phyloP scores from a whole-genome alignment of 805 yeast species.

The Sugiyamaella marilandica region DNA sequence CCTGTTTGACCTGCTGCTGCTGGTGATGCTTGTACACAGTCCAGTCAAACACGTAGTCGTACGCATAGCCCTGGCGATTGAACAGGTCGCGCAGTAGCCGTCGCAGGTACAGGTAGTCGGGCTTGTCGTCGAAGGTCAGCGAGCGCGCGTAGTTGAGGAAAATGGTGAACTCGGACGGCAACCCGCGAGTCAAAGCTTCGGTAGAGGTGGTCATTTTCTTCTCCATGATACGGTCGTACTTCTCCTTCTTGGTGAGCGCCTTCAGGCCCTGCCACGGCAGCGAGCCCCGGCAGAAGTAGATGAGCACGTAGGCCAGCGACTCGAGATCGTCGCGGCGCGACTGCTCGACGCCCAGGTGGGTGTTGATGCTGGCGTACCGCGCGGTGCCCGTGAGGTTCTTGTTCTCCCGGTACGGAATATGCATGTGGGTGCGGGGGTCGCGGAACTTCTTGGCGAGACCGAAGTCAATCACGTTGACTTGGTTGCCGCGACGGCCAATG shows the following conservation, averaged over 20 bases:
- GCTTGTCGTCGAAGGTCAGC: slow-evolving; percentile 91
- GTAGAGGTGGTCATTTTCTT: slow-evolving; percentile 88
- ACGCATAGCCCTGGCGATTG: slow-evolving; percentile 79
- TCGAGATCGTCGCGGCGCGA: slow-evolving; percentile 95
- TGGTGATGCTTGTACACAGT: slow-evolving; percentile 66
- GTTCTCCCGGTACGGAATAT: slow-evolving; percentile 94
- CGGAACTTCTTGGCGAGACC: slow-evolving; percentile 92
- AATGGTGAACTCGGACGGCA: slow-evolving; percentile 84
- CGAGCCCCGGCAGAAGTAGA: slow-evolving; percentile 91
- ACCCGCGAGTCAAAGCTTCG: slow-evolving; percentile 80
- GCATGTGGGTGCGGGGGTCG: slow-evolving; percentile 90
- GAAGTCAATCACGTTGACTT: slow-evolving; percentile 89
- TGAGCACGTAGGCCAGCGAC: slow-evolving; percentile 87
- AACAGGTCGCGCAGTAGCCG: slow-evolving; percentile 85
- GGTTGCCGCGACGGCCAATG: slow-evolving; percentile 89
- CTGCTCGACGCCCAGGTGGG: slow-evolving; percentile 96
- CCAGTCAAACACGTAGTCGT: slow-evolving; percentile 97
- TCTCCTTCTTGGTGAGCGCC: slow-evolving; percentile 95
- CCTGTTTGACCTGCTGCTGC: slow-evolving; percentile 15
- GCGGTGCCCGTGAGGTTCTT: slow-evolving; percentile 97
- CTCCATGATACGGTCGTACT: slow-evolving; percentile 93
- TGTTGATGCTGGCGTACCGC: slow-evolving; percentile 89
- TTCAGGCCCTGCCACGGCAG: slow-evolving; percentile 98
- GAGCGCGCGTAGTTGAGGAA: slow-evolving; percentile 87
- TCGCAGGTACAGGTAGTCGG: slow-evolving; percentile 86